phyloP scores from a whole-genome alignment of 2,329 filamentous ascomycete species.

The Parastagonospora nodorum region DNA sequence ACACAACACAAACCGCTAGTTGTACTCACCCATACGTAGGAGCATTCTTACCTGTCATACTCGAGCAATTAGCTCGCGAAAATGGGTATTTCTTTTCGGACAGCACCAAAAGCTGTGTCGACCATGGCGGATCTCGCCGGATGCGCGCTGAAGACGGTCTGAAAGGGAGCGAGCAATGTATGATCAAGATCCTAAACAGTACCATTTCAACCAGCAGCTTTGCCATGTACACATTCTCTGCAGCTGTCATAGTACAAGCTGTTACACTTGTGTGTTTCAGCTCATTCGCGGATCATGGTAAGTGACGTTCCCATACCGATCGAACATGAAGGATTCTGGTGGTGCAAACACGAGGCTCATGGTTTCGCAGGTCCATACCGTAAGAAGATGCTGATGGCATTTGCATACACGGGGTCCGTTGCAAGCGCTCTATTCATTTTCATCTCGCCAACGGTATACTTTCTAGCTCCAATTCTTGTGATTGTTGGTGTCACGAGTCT shows the following conservation, averaged over 20 bases:
- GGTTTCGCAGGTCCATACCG: conserved; percentile 61
- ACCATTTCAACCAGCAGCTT: conserved; percentile 92
- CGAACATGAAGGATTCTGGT: neutral
- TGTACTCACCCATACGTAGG: conserved; percentile 55
- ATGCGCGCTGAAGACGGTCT: conserved; percentile 13
- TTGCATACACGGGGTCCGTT: conserved; percentile 78
- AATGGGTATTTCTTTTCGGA: conserved; percentile 83
- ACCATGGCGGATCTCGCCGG: conserved; percentile 48
- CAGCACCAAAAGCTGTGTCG: conserved; percentile 71
- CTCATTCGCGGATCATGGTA: conserved; percentile 89
- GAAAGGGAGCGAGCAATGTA: conserved; percentile 63
- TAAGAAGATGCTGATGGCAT: conserved; percentile 79
- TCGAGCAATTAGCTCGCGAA: conserved; percentile 89
- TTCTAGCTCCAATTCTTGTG: conserved; percentile 78
- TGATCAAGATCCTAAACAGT: conserved; percentile 76
- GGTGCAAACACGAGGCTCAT: neutral
- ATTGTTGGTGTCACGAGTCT: conserved; percentile 89
- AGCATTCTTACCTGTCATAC: conserved; percentile 88
- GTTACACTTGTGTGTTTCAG: conserved; percentile 91
- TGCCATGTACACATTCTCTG: conserved; percentile 92
- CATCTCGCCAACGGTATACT: conserved; percentile 73
- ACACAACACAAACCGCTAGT: neutral
- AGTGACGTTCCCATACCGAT: conserved; percentile 25
- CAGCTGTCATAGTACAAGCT: conserved; percentile 84
- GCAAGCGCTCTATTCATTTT: conserved; percentile 83